These are phyloP conservation scores for Cladosporium austrohemisphaericum DNA, from an alignment of 2,329 filamentous ascomycete genomes.

Conservation along the genomic window DNA sequence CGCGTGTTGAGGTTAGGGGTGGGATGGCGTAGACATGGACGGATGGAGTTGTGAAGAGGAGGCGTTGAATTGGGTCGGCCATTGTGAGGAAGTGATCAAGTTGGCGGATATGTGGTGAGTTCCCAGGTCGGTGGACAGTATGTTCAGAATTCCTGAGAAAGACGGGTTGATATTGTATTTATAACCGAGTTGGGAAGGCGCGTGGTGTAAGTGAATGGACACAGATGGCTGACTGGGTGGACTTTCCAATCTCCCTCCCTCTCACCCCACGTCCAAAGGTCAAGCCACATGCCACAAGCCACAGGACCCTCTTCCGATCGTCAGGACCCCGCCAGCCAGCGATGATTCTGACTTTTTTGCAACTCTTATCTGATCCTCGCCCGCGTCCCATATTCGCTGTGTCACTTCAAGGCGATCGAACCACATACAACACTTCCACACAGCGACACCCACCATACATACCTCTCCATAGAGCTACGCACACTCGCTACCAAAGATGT, in stretches of 20 bases:
- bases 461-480: too few relatives aligned
- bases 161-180: not conserved
- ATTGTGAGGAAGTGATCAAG: not conserved
- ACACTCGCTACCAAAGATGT: conserved; percentile 32
- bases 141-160: too few relatives aligned
- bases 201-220: not conserved
- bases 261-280: too few relatives aligned
- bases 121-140: too few relatives aligned
- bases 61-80: conserved; percentile 41
- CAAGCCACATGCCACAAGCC: too few relatives aligned
- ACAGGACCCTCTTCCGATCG: not conserved
- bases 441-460: too few relatives aligned
- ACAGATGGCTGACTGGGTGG: too few relatives aligned
- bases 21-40: conserved; percentile 89
- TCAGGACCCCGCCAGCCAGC: not conserved
- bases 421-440: not conserved
- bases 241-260: too few relatives aligned
- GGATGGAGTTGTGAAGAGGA: conserved; percentile 70
- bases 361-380: conserved; percentile 7
- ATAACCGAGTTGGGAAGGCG: not conserved
- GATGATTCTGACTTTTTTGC: not conserved
- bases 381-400: too few relatives aligned
- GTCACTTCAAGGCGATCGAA: not conserved
- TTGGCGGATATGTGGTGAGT: not conserved
- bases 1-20: conserved; percentile 70